Base-by-base conservation (phyloP, 768 basidiomycete genomes). In the Collybiopsis luxurians region DNA sequence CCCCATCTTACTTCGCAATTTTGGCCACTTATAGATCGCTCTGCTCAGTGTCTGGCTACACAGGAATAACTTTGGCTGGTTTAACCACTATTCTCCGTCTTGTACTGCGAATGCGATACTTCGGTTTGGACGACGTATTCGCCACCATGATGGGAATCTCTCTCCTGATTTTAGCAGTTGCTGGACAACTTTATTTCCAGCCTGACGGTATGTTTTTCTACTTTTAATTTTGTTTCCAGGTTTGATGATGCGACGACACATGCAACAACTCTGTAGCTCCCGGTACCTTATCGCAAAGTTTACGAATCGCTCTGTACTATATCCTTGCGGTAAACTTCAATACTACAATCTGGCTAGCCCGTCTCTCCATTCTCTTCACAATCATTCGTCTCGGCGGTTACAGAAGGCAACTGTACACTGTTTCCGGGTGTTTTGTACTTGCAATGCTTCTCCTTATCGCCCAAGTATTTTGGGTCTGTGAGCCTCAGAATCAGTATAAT, bases 381-480 rank as follows among this genome's bases (percentile, higher is more conserved):
- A 53, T 53, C 51, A 53, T 53, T 38, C 51, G 51, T 19, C 51
- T 53, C 13, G 51, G 51, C 17, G 24, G 24, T 12, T 53, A 36
- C 31, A 31, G 26, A 24, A 31, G 23, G 15, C 51, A 39, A 24
- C 51, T 53, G 7, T 39, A 39, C 24, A 19, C 23, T 7, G 51
- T 31, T 4, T 15, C 51, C 2, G 34, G 13, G 2, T n/a, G 19
- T 10, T 53, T 53, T 2, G 6, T 39, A 3, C 9, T 39, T 26
- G 36, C 24, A 3, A 2, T 53, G 1, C 51, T 53, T 7, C 13
- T 53, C 5, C 51, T 53, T 7, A 26, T 53, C 11, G 51, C 51
- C 19, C 51, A 53, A 39, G 36, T 53, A 2, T 53, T 53, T 36
- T 53, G 51, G 51, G 51, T 53, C 21, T 53, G 51, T n/a, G 51